Evolutionary conservation across 768 basidiomycete genomes (phyloP).

Genomic region (Panellus pusillus): DNA sequence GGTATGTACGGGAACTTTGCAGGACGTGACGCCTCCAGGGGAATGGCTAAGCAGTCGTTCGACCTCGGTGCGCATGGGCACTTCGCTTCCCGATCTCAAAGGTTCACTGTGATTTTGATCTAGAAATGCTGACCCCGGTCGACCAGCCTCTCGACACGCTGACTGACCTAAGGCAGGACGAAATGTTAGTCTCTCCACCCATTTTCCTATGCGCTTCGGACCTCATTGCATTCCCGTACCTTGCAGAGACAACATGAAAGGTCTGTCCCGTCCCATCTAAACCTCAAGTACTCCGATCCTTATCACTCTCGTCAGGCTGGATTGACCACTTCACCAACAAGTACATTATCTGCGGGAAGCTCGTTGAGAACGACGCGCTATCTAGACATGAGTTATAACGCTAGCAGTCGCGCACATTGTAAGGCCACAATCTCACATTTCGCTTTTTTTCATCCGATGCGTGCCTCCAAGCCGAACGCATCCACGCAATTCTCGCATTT

Average conservation of each 20-base stretch:
- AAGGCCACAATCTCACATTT: too few relatives aligned
- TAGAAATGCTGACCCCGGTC: slow-evolving; percentile 88
- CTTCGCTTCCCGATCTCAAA: background rate
- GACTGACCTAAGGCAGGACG: slow-evolving; percentile 71
- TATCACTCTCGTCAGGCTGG: slow-evolving; percentile 60
- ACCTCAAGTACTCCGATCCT: background rate
- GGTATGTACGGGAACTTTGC: slow-evolving; percentile 99
- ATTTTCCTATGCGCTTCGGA: background rate
- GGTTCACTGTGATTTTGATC: background rate
- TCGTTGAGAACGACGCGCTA: slow-evolving; percentile 74
- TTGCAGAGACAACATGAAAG: slow-evolving; percentile 87
- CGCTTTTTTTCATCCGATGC: background rate
- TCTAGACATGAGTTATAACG: slow-evolving; percentile 26
- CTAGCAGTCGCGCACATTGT: too few relatives aligned
- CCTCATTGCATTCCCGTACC: slow-evolving; percentile 8
- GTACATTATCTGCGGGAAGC: slow-evolving; percentile 86
- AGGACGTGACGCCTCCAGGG: slow-evolving; percentile 91
- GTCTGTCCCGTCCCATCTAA: slow-evolving; percentile 35
- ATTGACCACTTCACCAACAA: slow-evolving; percentile 92
- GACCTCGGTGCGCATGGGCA: slow-evolving; percentile 59
- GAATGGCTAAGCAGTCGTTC: slow-evolving; percentile 98
- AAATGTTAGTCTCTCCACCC: slow-evolving; percentile 63
- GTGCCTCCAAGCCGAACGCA: too few relatives aligned
- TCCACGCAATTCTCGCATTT: too few relatives aligned
- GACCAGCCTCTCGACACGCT: slow-evolving; percentile 87